A percentile compares a stretch with the other conserved stretches of the same genome.
phyloP scores from a whole-genome alignment of 2,329 filamentous ascomycete genomes.

The Neonectria neomacrospora region DNA sequence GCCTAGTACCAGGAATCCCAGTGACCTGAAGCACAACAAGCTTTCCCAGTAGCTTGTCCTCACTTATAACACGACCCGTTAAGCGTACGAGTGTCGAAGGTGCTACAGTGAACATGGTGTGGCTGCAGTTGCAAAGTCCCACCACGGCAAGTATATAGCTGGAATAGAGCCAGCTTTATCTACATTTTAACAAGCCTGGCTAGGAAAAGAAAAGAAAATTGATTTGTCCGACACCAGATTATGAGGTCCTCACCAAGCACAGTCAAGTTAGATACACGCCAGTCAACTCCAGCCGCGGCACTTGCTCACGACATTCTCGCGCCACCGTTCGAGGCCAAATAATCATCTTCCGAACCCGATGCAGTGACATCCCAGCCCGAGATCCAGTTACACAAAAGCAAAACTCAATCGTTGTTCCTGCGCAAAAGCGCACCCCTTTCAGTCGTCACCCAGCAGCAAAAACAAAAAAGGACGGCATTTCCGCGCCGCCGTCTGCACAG shows the following conservation, averaged over 20 bases:
- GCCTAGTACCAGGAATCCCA: no score
- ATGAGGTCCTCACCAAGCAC: not conserved
- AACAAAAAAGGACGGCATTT: not conserved
- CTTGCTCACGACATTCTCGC: not conserved
- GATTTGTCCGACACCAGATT: not conserved
- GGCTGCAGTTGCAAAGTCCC: not conserved
- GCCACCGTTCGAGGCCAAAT: not conserved
- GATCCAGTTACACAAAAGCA: not conserved
- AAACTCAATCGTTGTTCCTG: not conserved
- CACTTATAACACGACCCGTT: no score
- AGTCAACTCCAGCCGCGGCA: not conserved
- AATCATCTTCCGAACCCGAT: not conserved
- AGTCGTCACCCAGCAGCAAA: not conserved
- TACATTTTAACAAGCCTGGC: no score
- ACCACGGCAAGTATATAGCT: no score
- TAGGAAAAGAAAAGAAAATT: no score
- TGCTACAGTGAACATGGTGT: no score
- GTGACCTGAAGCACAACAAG: no score
- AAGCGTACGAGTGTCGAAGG: no score
- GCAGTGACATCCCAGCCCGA: not conserved
- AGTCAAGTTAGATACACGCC: not conserved
- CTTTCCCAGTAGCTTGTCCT: not conserved
- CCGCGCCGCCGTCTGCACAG: not conserved
- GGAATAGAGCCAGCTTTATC: no score
- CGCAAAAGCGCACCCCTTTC: not conserved